These are phyloP conservation scores for Penicillium angulare DNA, from an alignment of 495 filamentous ascomycete species.

Conservation along the genomic window DNA sequence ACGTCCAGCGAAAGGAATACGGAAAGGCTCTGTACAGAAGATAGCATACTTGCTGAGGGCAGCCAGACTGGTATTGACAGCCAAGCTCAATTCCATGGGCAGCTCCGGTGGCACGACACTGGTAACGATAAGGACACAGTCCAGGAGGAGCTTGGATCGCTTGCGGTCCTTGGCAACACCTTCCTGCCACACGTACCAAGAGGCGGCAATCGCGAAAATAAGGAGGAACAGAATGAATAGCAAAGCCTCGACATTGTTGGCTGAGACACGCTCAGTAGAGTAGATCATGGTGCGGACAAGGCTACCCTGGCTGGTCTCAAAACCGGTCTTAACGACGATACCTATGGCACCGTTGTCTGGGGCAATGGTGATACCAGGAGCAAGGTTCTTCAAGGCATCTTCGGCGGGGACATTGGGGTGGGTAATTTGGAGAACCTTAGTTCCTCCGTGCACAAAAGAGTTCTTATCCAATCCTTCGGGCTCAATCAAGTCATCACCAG, in stretches of 20 bases:
- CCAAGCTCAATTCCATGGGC: slow-evolving; percentile 95
- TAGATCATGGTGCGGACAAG: slow-evolving; percentile 99
- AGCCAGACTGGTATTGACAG: slow-evolving; percentile 97
- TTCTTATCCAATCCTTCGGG: slow-evolving; percentile 94
- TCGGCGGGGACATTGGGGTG: slow-evolving; percentile 74
- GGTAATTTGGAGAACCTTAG: slow-evolving; percentile 93
- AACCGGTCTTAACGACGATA: slow-evolving; percentile 94
- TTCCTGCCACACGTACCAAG: slow-evolving; percentile 99
- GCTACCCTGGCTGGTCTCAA: slow-evolving; percentile 97
- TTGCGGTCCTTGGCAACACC: slow-evolving; percentile 91
- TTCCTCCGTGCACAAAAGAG: slow-evolving; percentile 92
- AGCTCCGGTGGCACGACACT: slow-evolving; percentile 97
- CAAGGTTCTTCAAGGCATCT: slow-evolving; percentile 56
- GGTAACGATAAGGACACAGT: slow-evolving; percentile 96
- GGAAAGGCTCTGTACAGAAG: slow-evolving; percentile 98
- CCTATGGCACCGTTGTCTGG: slow-evolving; percentile 95
- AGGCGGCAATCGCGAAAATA: slow-evolving; percentile 93
- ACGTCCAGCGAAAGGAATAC: slow-evolving; percentile 95
- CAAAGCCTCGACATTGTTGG: slow-evolving; percentile 91
- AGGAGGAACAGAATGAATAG: slow-evolving; percentile 96
- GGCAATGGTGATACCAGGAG: slow-evolving; percentile 68
- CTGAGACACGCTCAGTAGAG: slow-evolving; percentile 96
- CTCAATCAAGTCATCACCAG: slow-evolving; percentile 79
- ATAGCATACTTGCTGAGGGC: slow-evolving; percentile 93
- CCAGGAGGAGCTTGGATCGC: slow-evolving; percentile 92